Evolutionary conservation across 441 rosid species (phyloP).

Genomic region (Gossypium laxum): DNA sequence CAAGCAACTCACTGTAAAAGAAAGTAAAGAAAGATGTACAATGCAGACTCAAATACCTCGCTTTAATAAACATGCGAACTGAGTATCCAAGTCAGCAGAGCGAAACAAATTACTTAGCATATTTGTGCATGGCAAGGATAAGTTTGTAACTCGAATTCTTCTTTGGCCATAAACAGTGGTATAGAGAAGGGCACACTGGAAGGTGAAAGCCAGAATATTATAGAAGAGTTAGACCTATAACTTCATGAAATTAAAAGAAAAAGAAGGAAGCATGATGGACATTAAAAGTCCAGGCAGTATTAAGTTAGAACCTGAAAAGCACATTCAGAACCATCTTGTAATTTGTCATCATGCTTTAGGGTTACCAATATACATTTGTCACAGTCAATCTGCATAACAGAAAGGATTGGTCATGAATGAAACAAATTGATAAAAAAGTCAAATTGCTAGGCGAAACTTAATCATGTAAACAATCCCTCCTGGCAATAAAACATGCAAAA

Average conservation of each 20-base stretch:
- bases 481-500: neutral
- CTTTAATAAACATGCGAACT: constrained; percentile 86
- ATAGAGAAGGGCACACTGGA: constrained; percentile 77
- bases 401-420: constrained; percentile 17
- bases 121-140: constrained; percentile 82
- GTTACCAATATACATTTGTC: constrained; percentile 92
- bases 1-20: neutral
- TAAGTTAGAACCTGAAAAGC: constrained; percentile 67
- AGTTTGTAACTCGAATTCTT: constrained; percentile 79
- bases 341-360: constrained; percentile 90
- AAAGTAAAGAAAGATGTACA: constrained; percentile 9
- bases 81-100: constrained; percentile 83
- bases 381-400: constrained; percentile 76
- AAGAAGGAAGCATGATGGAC: neutral
- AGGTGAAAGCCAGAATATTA: constrained; percentile 18
- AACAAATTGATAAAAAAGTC: neutral
- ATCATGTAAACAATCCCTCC: neutral
- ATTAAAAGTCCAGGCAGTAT: neutral
- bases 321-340: constrained; percentile 90
- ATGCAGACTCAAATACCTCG: constrained; percentile 46
- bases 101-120: constrained; percentile 82
- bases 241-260: constrained; percentile 2
- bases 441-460: neutral
- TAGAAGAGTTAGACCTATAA: constrained; percentile 14
- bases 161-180: constrained; percentile 88